Evolutionary conservation across 2,329 filamentous ascomycete genomes (phyloP), one percentile per base, ranked within the genome.

Genomic region (Arthroderma uncinatum): DNA sequence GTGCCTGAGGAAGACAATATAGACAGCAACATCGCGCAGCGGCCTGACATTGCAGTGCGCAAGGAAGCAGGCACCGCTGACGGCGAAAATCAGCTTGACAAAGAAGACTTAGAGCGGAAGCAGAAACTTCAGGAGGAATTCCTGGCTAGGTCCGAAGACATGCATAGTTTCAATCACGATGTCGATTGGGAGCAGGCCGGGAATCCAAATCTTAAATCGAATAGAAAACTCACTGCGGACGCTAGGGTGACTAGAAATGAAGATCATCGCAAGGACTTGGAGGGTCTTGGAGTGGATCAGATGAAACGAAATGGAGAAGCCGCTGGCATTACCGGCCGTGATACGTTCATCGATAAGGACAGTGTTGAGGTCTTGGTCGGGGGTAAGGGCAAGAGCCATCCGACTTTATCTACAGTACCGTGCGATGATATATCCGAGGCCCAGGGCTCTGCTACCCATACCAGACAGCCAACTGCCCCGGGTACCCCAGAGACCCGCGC

Each of bases 161-260:
- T 82, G 61, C 74, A 77, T 58, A 90, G 86, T 67, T 87, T 89
- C 73, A 92, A 91, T 63, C 84, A 89, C 63, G 86, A 90, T 66
- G 80, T 86, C 10, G 80, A 84, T 60, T 81, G 82, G 71, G 78
- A 81, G 56, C 78, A 81, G 64, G 74, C 74, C 53, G 75, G 78
- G 58, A 83, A 81, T 60, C 79, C 79, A 21, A 79, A 83, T 62
- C 71, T 82, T 48, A 76, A 78, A 62, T 71, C 74, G 40, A 76
- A 72, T 63, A 79, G 78, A 64, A 82, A 79, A 62, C 71, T 76
- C 57, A 82, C 76, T 28, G 71, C 76, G 21, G 83, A 86, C 63
- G 68, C 78, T 8, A 77, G 80, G 53, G 77, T 86, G n/a, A 80
- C 77, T 14, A 74, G 76, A 14, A 86, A 86, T 64, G 64, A 76